Base-by-base conservation (phyloP, 805 yeast genomes). In the Candida alai region DNA sequence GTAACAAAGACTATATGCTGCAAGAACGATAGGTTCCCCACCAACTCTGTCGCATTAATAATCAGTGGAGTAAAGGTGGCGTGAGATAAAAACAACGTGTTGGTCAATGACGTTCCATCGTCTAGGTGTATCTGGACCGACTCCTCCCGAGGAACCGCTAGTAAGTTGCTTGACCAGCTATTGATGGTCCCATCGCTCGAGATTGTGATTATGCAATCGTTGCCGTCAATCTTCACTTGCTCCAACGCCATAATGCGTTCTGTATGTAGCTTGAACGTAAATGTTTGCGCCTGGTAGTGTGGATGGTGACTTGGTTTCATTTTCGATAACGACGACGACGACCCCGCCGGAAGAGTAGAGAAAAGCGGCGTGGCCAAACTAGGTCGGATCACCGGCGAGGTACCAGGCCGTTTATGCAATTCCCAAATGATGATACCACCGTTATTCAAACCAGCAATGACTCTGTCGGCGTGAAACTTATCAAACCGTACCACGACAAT, bases 371-470 rank as follows among this genome's bases (percentile, higher is more conserved):
- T 29, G 11, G 17, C 15, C 45, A 7, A 42, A 24, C 11, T 41
- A 36, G 27, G 19, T 28, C 12, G 35, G 24, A n/a, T 17, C n/a
- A 12, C 24, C 15, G 32, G 32, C 6, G 32, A 29, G 13, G 13
- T 24, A 24, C 8, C 16, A 12, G 6, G 34, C 8, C 4, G 38
- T 39, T n/a, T 11, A 24, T 30, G 16, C 16, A 69, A 41, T 43
- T 74, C 73, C 79, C 80, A 76, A 6, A 72, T 51, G n/a, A 65
- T 68, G 1, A 77, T 29, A 32, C 63, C 62, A 0, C 84, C 83
- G 44, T 70, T 70, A 12, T 48, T 47, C 4, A 75, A 61, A 0
- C 80, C 76, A 0, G 69, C 80, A 18, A 73, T 49, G 1, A 78
- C 52, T 32, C 65, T 58, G 31, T 60, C 56, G 2, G 70, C 51